Percentiles rank a stretch among this genome's conserved stretches.
These are phyloP conservation scores for Clonostachys byssicola DNA, from an alignment of 2,329 filamentous ascomycete species.

Conservation along the genomic window DNA sequence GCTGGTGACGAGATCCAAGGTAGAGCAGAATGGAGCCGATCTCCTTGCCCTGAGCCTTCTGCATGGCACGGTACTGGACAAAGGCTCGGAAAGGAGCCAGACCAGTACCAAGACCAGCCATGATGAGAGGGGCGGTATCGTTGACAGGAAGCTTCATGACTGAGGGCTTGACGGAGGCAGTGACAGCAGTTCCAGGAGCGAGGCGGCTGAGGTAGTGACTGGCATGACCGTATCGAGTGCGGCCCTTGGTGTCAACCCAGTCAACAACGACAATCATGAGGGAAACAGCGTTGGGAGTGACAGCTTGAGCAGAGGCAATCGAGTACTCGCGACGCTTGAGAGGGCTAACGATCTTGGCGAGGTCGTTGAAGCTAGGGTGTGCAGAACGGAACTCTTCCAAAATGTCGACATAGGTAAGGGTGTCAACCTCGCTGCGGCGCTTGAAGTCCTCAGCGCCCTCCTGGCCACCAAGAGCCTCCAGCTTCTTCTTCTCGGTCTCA, in stretches of 20 bases:
- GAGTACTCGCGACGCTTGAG: conserved; percentile 98
- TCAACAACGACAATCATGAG: conserved; percentile 97
- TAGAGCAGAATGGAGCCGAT: conserved; percentile 93
- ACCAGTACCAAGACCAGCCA: conserved; percentile 97
- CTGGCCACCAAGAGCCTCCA: conserved; percentile 70
- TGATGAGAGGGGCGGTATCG: conserved; percentile 90
- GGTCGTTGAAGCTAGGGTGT: conserved; percentile 82
- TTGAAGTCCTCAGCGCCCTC: conserved; percentile 90
- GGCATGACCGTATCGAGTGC: conserved; percentile 87
- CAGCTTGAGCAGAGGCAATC: conserved; percentile 96
- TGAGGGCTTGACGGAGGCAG: conserved; percentile 92
- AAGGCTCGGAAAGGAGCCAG: conserved; percentile 99
- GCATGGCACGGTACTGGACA: conserved; percentile 95
- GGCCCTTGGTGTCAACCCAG: conserved; percentile 87
- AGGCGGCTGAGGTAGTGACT: conserved; percentile 84
- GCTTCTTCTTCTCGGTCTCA: conserved; percentile 74
- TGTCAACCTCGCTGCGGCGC: conserved; percentile 85
- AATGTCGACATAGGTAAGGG: conserved; percentile 84
- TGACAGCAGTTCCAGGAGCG: conserved; percentile 71
- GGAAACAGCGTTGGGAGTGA: conserved; percentile 83
- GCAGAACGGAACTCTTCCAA: conserved; percentile 87
- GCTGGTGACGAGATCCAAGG: conserved; percentile 94
- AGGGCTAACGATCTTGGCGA: conserved; percentile 80
- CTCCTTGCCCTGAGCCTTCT: conserved; percentile 94
- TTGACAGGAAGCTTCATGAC: conserved; percentile 96